These are phyloP conservation scores for Melocanna baccifera DNA, from an alignment of 176 grass and related monocot genomes.

Conservation along the genomic window DNA sequence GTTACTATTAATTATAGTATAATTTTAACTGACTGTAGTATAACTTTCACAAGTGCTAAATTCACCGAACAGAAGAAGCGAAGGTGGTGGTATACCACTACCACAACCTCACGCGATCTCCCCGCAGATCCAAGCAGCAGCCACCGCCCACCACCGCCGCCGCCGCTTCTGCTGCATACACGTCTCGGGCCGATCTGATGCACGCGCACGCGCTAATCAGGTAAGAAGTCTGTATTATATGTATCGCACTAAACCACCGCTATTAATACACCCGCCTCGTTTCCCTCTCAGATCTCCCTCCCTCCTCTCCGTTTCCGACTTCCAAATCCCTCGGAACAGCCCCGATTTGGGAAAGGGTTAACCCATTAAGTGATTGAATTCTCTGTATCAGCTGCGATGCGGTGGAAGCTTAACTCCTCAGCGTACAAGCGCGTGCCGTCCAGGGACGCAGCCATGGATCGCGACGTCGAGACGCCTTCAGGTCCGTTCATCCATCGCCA, in stretches of 20 bases:
- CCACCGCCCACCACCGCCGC: background rate
- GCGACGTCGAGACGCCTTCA: conserved; percentile 50
- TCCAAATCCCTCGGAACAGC: background rate
- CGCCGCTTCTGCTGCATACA: background rate
- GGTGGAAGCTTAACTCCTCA: conserved; percentile 74
- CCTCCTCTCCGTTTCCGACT: background rate
- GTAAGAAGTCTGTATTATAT: background rate
- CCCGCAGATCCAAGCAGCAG: background rate
- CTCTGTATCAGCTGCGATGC: conserved; percentile 52
- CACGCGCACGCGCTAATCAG: conserved; percentile 36
- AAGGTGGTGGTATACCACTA: too few relatives aligned
- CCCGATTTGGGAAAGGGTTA: background rate
- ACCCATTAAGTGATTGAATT: background rate
- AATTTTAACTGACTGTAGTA: too few relatives aligned
- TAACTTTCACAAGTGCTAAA: too few relatives aligned
- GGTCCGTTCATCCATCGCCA: conserved; percentile 14
- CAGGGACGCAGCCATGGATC: conserved; percentile 57
- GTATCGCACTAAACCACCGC: background rate
- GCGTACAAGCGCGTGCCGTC: conserved; percentile 87
- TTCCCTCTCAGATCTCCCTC: background rate
- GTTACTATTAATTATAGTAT: too few relatives aligned
- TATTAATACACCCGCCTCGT: conserved; percentile 11
- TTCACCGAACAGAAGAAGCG: too few relatives aligned
- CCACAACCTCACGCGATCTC: too few relatives aligned
- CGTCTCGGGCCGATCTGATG: conserved; percentile 32